Evolutionary conservation across 2,329 filamentous ascomycete species (phyloP).

Genomic region (Aureobasidium zeae): DNA sequence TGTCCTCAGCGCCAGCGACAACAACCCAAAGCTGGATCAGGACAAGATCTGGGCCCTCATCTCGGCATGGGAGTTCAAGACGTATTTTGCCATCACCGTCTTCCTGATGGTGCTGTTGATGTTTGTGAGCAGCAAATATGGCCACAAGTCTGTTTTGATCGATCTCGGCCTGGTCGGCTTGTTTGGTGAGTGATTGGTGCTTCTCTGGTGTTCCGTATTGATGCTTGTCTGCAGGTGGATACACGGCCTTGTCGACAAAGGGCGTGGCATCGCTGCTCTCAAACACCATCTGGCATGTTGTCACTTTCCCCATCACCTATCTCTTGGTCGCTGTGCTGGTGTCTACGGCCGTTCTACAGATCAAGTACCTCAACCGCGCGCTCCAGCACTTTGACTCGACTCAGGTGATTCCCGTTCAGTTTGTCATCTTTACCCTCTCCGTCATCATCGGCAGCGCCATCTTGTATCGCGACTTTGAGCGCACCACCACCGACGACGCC

Average conservation of each 20-base stretch:
- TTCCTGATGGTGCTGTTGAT: slow-evolving; percentile 66
- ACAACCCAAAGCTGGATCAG: slow-evolving; percentile 84
- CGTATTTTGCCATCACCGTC: slow-evolving; percentile 73
- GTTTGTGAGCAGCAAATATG: slow-evolving; percentile 74
- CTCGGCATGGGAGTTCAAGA: slow-evolving; percentile 77
- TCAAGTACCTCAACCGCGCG: slow-evolving; percentile 86
- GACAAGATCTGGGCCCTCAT: slow-evolving; percentile 86
- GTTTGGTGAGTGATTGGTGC: slow-evolving; percentile 55
- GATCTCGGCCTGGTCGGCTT: slow-evolving; percentile 88
- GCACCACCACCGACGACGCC: slow-evolving; percentile 62
- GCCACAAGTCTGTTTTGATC: slow-evolving; percentile 77
- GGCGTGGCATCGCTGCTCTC: slow-evolving; percentile 92
- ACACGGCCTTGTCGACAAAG: slow-evolving; percentile 94
- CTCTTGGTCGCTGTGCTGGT: slow-evolving; percentile 70
- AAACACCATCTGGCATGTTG: slow-evolving; percentile 76
- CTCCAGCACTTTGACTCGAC: slow-evolving; percentile 93
- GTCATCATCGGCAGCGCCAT: slow-evolving; percentile 92
- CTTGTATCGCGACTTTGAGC: slow-evolving; percentile 89
- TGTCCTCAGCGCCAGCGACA: slow-evolving; percentile 79
- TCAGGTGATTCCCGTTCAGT: slow-evolving; percentile 95
- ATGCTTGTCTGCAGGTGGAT: slow-evolving; percentile 54
- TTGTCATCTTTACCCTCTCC: slow-evolving; percentile 90
- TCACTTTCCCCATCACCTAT: slow-evolving; percentile 89
- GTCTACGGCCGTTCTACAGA: slow-evolving; percentile 85
- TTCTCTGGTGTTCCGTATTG: neutral